Evolutionary conservation across 768 basidiomycete species (phyloP), one percentile per base, ranked within the genome.

Genomic region (Saitozyma podzolica): DNA sequence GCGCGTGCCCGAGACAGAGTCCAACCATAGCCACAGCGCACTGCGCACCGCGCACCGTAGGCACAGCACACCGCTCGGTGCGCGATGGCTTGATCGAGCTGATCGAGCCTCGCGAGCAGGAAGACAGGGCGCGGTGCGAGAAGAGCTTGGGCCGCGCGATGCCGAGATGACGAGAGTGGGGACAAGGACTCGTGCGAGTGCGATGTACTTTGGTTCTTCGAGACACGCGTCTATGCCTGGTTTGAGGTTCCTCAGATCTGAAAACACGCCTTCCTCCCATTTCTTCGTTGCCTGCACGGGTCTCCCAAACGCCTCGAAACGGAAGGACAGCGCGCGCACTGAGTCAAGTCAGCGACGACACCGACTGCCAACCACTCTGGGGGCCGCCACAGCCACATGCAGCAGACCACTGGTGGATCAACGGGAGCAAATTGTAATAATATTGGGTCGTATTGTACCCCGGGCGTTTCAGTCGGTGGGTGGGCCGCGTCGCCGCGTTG

Each of bases 141-240:
- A 47, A 47, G 45, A 11, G 45, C 13, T 47, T 29, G 29, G 29
- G 29, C 29, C 29, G 29, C 29, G 29, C 29, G 29, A 29, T 29
- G 29, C 2, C 29, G 29, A 29, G 29, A 29, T 29, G 29, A 29
- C 29, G 29, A 29, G 29, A 29, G 2, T 29, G 29, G 2, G 29
- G 29, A 29, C 29, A 5, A 29, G 5, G 29, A 29, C n/a, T n/a
- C n/a, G n/a, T n/a, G n/a, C n/a, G n/a, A n/a, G n/a, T n/a, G n/a
- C n/a, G n/a, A n/a, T n/a, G n/a, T n/a, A n/a, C n/a, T 97, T 97
- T n/a, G 94, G 93, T 69, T 96, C 94, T 78, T 97, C 94, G 20
- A 97, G 81, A 70, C 88, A 90, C 37, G 94, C 92, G 77, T 96
- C 94, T 0, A 87, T 84, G 10, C 94, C 94, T 0, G 93, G 93